Evolutionary conservation across 2,329 filamentous ascomycete genomes (phyloP).

Genomic region (Stagonosporopsis cucurbitacearum): DNA sequence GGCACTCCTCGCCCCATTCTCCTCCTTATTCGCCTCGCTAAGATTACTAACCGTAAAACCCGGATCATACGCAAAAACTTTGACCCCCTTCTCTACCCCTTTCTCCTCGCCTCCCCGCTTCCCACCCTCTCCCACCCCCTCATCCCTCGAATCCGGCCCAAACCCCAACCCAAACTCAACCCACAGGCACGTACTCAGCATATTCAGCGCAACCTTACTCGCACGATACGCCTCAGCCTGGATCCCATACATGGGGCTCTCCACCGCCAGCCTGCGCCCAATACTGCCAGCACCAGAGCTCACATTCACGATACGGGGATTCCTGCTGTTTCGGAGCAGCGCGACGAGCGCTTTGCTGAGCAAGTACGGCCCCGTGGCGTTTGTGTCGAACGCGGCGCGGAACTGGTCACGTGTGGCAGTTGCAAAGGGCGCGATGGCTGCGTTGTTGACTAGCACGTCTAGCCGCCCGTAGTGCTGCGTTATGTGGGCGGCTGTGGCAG

Average conservation of each 20-base stretch:
- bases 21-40: constrained; percentile 39
- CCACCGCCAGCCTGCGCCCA: constrained; percentile 32
- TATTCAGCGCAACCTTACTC: constrained; percentile 51
- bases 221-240: constrained; percentile 42
- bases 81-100: constrained; percentile 27
- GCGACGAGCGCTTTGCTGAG: constrained; percentile 30
- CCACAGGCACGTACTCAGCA: constrained; percentile 43
- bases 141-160: neutral
- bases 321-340: constrained; percentile 24
- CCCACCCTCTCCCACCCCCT: neutral
- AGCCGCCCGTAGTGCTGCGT: constrained; percentile 41
- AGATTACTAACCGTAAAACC: constrained; percentile 49
- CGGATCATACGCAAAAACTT: constrained; percentile 49
- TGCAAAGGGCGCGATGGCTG: constrained; percentile 34
- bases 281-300: constrained; percentile 47
- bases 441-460: constrained; percentile 51
- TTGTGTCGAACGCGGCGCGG: constrained; percentile 36
- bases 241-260: constrained; percentile 36
- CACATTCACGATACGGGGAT: constrained; percentile 47
- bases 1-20: constrained; percentile 47
- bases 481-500: constrained; percentile 42
- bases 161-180: constrained; percentile 15
- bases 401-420: constrained; percentile 34
- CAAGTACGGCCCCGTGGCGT: constrained; percentile 37
- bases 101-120: neutral